A percentile compares a stretch with the other conserved stretches of the same genome.
Conservation (phyloP, 2,329 filamentous ascomycete species). For the Trichoderma cornu-damae region DNA sequence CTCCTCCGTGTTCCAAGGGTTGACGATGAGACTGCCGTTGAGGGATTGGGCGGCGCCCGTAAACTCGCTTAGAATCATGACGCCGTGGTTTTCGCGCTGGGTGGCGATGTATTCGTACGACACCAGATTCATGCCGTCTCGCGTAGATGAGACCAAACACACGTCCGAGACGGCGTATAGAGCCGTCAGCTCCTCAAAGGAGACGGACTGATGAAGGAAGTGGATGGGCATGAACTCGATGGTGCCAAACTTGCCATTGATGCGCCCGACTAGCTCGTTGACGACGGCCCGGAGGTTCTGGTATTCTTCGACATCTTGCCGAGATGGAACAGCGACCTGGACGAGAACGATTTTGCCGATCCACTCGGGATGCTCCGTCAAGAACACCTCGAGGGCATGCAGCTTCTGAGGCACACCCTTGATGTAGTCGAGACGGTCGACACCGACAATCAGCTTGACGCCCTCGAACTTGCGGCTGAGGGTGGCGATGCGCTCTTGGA, state of each 20-base stretch:
- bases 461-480: conserved; percentile 89
- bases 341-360: conserved; percentile 95
- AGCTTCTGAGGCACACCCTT: conserved; percentile 98
- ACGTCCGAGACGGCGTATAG: conserved; percentile 90
- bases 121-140: conserved; percentile 98
- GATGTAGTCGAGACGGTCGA: conserved; percentile 96
- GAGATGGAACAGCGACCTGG: conserved; percentile 89
- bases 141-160: conserved; percentile 89
- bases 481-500: conserved; percentile 79
- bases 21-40: conserved; percentile 89
- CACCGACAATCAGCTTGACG: conserved; percentile 93
- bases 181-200: conserved; percentile 89
- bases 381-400: conserved; percentile 91
- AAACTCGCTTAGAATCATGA: conserved; percentile 94
- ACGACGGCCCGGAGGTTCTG: conserved; percentile 93
- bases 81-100: conserved; percentile 83
- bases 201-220: conserved; percentile 94
- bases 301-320: conserved; percentile 96
- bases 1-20: conserved; percentile 98
- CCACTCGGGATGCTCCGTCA: conserved; percentile 96
- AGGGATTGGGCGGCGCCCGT: conserved; percentile 91
- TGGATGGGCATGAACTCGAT: conserved; percentile 99
- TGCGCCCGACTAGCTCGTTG: conserved; percentile 92
- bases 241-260: conserved; percentile 95
- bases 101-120: conserved; percentile 98